Conservation (phyloP, 208 protist species). For the Leishmania martiniquensis region DNA sequence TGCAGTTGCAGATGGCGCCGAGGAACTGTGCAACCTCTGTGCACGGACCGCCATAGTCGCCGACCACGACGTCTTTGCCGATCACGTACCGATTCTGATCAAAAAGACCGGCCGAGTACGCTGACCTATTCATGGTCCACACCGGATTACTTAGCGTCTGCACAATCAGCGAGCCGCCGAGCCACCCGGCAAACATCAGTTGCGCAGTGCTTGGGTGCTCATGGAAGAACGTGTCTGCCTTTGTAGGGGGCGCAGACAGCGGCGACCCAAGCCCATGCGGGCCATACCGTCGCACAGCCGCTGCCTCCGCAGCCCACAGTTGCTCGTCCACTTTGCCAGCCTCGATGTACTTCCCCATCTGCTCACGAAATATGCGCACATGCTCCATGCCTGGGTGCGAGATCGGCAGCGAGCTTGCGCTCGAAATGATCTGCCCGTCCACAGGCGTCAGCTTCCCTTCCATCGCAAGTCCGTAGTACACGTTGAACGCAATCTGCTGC, state of each 20-base stretch:
- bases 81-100: slow-evolving; percentile 57
- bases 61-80: slow-evolving; percentile 51
- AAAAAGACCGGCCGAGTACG: slow-evolving; percentile 40
- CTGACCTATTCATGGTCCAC: slow-evolving; percentile 18
- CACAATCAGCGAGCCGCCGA: slow-evolving; percentile 30
- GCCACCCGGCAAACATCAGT: slow-evolving; percentile 51
- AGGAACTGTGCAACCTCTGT: background rate
- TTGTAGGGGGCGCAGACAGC: no score
- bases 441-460: slow-evolving; percentile 5
- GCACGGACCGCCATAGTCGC: slow-evolving; percentile 56
- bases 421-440: slow-evolving; percentile 42
- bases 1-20: slow-evolving; percentile 52
- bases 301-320: background rate
- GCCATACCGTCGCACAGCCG: slow-evolving; percentile 3
- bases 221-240: slow-evolving; percentile 14
- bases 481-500: slow-evolving; percentile 27
- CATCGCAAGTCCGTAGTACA: slow-evolving; percentile 19
- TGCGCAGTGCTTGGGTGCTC: slow-evolving; percentile 12
- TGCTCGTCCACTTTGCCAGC: background rate
- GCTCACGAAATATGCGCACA: slow-evolving; percentile 35
- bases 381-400: slow-evolving; percentile 21
- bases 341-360: slow-evolving; percentile 50
- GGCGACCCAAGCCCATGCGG: background rate
- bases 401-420: slow-evolving; percentile 34
- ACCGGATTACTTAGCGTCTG: slow-evolving; percentile 16